Evolutionary conservation across 768 basidiomycete genomes (phyloP).

Genomic region (Macrolepiota fuliginosa): DNA sequence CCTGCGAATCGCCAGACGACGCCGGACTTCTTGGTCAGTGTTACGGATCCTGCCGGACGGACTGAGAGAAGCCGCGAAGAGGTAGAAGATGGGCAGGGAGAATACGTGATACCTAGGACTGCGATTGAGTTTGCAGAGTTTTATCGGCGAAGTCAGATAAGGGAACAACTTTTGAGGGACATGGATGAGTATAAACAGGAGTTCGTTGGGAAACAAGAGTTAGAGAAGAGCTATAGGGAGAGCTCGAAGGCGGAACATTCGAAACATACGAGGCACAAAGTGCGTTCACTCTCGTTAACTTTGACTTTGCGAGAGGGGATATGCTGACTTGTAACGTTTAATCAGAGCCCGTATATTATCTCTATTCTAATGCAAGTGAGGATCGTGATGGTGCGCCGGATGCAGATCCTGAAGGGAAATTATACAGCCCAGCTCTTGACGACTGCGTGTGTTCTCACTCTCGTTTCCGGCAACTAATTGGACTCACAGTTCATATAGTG

Average conservation of each 20-base stretch:
- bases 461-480: not conserved
- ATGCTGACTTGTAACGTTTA: not conserved
- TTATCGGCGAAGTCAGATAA: conserved; percentile 24
- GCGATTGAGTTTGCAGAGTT: conserved; percentile 47
- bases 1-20: conserved; percentile 63
- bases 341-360: conserved; percentile 35
- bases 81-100: conserved; percentile 11
- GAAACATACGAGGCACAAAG: conserved; percentile 32
- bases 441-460: conserved; percentile 18
- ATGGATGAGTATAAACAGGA: conserved; percentile 45
- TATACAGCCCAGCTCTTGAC: conserved; percentile 26
- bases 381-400: conserved; percentile 39
- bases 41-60: conserved; percentile 58
- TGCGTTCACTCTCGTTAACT: conserved; percentile 8
- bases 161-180: conserved; percentile 29
- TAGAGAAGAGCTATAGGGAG: conserved; percentile 36
- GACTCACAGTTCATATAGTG: conserved; percentile 28
- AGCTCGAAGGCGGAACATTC: conserved; percentile 54
- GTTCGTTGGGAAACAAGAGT: conserved; percentile 42
- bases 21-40: conserved; percentile 61
- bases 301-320: not conserved
- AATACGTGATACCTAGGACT: conserved; percentile 37
- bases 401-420: conserved; percentile 40
- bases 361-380: conserved; percentile 40
- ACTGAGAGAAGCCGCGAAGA: conserved; percentile 29